Conservation (phyloP, 306 rosid species). For the Vigna trinervia region DNA sequence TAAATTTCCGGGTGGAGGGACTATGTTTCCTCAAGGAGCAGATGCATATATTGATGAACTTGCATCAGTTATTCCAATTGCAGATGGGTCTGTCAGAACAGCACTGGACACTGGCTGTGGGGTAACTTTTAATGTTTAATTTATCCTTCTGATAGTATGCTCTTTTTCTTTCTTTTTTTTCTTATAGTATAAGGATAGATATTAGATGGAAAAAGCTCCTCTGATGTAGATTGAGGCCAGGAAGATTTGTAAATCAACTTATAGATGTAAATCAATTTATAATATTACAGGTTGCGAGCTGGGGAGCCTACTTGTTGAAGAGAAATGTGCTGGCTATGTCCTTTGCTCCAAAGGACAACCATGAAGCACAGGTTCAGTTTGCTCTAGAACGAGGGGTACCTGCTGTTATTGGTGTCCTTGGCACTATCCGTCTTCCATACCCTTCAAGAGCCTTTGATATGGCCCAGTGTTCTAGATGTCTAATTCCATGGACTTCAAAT, state of each 20-base stretch:
- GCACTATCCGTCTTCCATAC: conserved; percentile 85
- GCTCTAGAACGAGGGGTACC: conserved; percentile 98
- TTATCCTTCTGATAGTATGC: conserved; percentile 1
- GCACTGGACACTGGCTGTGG: conserved; percentile 98
- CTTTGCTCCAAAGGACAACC: conserved; percentile 97
- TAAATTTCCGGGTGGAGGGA: conserved; percentile 98
- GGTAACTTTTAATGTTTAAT: conserved; percentile 55
- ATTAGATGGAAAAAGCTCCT: conserved; percentile 13
- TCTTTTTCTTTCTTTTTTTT: background rate
- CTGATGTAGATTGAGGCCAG: background rate
- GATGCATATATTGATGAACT: conserved; percentile 93
- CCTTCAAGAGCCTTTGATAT: conserved; percentile 96
- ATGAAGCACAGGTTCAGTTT: conserved; percentile 99
- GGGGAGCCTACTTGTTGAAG: conserved; percentile 97
- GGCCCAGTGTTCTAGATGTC: conserved; percentile 98
- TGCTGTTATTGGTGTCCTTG: conserved; percentile 92
- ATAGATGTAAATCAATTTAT: background rate
- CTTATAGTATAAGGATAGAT: background rate
- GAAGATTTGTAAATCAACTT: background rate
- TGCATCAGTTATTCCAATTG: conserved; percentile 83
- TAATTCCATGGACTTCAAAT: conserved; percentile 88
- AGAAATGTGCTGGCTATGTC: conserved; percentile 93
- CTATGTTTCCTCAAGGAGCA: conserved; percentile 97
- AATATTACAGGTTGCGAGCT: conserved; percentile 82
- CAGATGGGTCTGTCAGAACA: conserved; percentile 87